Percentiles rank a stretch among this genome's conserved stretches.
Evolutionary conservation across 495 filamentous ascomycete genomes (phyloP).

Genomic region (Achaetomiella virescens): DNA sequence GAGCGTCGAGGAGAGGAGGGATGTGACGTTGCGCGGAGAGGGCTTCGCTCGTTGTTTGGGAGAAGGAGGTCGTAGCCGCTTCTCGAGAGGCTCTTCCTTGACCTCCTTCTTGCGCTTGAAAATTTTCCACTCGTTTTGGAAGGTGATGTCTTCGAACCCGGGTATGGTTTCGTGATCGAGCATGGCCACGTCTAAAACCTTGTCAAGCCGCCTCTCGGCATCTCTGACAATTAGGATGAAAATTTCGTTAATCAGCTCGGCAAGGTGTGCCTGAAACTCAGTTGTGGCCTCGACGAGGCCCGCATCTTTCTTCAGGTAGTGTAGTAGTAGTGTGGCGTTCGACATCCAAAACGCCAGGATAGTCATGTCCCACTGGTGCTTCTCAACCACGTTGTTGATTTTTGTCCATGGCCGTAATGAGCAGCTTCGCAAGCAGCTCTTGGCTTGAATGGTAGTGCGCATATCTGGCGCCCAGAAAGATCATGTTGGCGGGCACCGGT

Average conservation of each 20-base stretch:
- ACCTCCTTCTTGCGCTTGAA: constrained; percentile 85
- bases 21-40: constrained; percentile 94
- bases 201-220: constrained; percentile 96
- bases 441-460: constrained; percentile 92
- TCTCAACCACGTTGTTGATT: constrained; percentile 92
- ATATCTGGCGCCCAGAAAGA: constrained; percentile 93
- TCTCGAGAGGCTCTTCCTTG: constrained; percentile 82
- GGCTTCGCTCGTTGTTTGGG: constrained; percentile 86
- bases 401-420: constrained; percentile 87
- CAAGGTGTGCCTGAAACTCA: constrained; percentile 86
- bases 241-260: constrained; percentile 95
- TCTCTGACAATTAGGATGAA: constrained; percentile 98
- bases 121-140: constrained; percentile 97
- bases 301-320: constrained; percentile 93
- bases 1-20: constrained; percentile 87
- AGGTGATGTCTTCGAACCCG: constrained; percentile 90
- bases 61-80: constrained; percentile 89
- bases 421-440: constrained; percentile 72
- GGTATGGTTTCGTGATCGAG: constrained; percentile 98
- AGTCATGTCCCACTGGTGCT: constrained; percentile 98
- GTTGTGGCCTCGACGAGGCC: constrained; percentile 76
- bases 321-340: constrained; percentile 87
- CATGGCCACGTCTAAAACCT: constrained; percentile 86
- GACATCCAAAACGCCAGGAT: constrained; percentile 98
- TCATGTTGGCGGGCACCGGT: constrained; percentile 91